A percentile compares a stretch with the other conserved stretches of the same genome.
Evolutionary conservation across 2,329 filamentous ascomycete genomes (phyloP).

Genomic region (Pyrenochaeta sp.): DNA sequence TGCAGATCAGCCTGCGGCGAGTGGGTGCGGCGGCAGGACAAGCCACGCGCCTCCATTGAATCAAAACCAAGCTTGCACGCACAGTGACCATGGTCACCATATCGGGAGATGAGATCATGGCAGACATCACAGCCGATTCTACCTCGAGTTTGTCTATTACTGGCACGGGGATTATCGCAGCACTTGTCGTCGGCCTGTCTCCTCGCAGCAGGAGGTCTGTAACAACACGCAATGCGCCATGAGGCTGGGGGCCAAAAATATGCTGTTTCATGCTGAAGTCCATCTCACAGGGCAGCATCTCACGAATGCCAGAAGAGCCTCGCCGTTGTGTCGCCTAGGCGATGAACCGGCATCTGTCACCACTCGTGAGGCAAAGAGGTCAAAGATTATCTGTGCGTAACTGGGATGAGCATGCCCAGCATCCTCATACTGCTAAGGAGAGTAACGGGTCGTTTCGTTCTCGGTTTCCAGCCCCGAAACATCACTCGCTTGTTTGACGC

Average conservation of each 20-base stretch:
- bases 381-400: too few species aligned
- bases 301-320: neutral
- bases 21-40: slow-evolving; percentile 15
- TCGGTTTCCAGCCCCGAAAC: too few species aligned
- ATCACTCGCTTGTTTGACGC: too few species aligned
- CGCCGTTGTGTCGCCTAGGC: neutral
- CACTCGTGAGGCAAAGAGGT: too few species aligned
- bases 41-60: slow-evolving; percentile 15
- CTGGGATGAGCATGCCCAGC: too few species aligned
- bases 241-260: neutral
- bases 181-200: neutral
- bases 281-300: neutral
- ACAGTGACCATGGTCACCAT: neutral
- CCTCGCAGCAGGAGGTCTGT: neutral
- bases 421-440: too few species aligned
- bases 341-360: too few species aligned
- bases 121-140: neutral
- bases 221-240: neutral
- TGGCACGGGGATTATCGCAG: neutral
- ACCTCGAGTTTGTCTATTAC: neutral
- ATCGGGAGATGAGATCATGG: neutral
- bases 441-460: too few species aligned
- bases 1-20: slow-evolving; percentile 14
- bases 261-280: neutral
- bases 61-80: slow-evolving; percentile 15